Percentiles rank a stretch among this genome's conserved stretches.
These are phyloP conservation scores for Carex pumila DNA, from an alignment of 176 grass and related monocot species.

Conservation along the genomic window DNA sequence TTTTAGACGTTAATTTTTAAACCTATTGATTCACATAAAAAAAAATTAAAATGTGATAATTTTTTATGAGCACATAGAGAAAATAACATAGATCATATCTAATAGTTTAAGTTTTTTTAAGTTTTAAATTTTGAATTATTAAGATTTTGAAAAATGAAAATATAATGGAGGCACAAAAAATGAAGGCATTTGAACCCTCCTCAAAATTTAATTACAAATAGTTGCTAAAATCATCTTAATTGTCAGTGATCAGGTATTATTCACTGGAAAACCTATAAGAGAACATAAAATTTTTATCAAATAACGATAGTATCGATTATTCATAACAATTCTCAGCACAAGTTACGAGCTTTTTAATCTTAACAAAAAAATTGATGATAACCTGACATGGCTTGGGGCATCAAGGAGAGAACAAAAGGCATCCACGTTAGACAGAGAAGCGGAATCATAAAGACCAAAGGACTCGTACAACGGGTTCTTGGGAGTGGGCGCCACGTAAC, in stretches of 20 bases:
- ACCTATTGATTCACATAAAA: too few species aligned
- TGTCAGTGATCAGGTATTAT: background rate
- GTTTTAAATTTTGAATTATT: too few species aligned
- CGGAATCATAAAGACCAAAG: slow-evolving; percentile 57
- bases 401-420: slow-evolving; percentile 60
- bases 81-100: too few species aligned
- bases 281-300: background rate
- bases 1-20: too few species aligned
- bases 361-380: background rate
- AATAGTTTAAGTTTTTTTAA: too few species aligned
- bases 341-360: background rate
- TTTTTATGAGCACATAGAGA: too few species aligned
- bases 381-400: slow-evolving; percentile 38
- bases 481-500: slow-evolving; percentile 45
- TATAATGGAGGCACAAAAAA: too few species aligned
- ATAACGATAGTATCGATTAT: background rate
- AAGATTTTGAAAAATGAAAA: too few species aligned
- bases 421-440: slow-evolving; percentile 40
- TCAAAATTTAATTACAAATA: background rate
- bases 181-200: too few species aligned
- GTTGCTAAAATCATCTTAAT: background rate
- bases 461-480: slow-evolving; percentile 65
- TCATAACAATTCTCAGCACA: background rate
- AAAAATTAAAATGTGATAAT: too few species aligned
- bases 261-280: background rate